phyloP scores from a whole-genome alignment of 179 eudicot species.

The Spinacia oleracea region DNA sequence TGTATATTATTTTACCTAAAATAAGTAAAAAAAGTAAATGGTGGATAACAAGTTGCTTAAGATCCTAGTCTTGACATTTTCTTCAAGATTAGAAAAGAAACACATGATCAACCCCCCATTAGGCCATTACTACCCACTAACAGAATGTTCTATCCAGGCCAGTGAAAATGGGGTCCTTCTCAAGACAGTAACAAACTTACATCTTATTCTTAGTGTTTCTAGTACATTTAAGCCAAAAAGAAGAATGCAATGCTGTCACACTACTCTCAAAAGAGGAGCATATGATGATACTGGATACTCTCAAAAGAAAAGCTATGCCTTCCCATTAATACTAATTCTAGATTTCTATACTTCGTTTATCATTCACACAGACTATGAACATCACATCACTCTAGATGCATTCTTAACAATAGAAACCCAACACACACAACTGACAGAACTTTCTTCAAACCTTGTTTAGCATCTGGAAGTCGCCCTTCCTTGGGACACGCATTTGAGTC shows the following conservation, averaged over 20 bases:
- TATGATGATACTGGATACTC: neutral
- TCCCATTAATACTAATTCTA: neutral
- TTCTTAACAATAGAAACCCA: conserved; percentile 7
- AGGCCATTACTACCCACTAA: neutral
- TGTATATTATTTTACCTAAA: neutral
- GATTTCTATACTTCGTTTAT: conserved; percentile 4
- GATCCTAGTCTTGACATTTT: neutral
- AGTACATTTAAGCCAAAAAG: neutral
- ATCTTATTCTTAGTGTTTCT: neutral
- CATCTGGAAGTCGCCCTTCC: conserved; percentile 98
- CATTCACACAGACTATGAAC: conserved; percentile 9
- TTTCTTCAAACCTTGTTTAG: conserved; percentile 60
- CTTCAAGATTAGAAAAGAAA: neutral
- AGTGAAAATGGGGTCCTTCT: neutral
- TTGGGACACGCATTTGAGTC: conserved; percentile 76
- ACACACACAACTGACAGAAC: neutral
- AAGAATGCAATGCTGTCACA: neutral
- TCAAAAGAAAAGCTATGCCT: neutral
- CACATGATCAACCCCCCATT: neutral
- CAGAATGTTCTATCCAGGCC: neutral
- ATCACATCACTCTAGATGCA: conserved; percentile 6
- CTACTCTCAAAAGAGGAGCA: neutral
- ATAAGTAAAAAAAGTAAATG: neutral
- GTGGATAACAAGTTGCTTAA: neutral
- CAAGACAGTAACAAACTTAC: neutral